Evolutionary conservation across 2,329 filamentous ascomycete species (phyloP), one percentile per base, ranked within the genome.

Genomic region (Nemania diffusa): DNA sequence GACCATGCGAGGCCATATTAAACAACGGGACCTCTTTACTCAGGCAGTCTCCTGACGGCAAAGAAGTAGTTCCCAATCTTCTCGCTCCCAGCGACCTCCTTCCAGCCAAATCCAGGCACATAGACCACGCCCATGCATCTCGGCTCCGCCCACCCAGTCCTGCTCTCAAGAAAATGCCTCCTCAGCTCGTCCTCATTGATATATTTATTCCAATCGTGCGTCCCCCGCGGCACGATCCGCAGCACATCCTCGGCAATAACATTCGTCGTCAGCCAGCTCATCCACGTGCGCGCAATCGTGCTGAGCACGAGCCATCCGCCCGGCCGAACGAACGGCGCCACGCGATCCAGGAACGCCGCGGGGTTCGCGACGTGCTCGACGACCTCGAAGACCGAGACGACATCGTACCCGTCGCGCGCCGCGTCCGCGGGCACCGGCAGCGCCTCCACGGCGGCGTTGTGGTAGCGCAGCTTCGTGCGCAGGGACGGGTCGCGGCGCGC

Each of bases 141-240:
- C 84, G 85, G 72, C 76, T 84, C 78, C 83, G 85, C 63, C 90
- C 91, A 95, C 1, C 81, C 84, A 67, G 79, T 76, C 60, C 81
- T 79, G 71, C 82, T 82, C 63, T 78, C 80, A 61, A 82, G 78
- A 71, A 90, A 87, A 77, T 86, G 84, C 1, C 78, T 81, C 72
- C 85, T 82, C 75, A 97, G 79, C 84, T 98, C 95, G 15, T 87
- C 84, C 70, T 92, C 92, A 77, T 97, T 96, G 72, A 99, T 90
- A 81, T 98, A 99, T 82, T 98, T 97, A 69, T 85, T 85, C 96
- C 96, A 99, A 79, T 97, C 94, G 81, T 99, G 96, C 53, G 96
- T 99, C 1, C 96, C 96, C 71, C 87, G 88, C 9, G 96, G 96
- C 64, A 99, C 96, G 68, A 98, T 93, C 5, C 92, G 85, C 77